Conservation (phyloP, 257 asterid species). For the Solanum acaule region DNA sequence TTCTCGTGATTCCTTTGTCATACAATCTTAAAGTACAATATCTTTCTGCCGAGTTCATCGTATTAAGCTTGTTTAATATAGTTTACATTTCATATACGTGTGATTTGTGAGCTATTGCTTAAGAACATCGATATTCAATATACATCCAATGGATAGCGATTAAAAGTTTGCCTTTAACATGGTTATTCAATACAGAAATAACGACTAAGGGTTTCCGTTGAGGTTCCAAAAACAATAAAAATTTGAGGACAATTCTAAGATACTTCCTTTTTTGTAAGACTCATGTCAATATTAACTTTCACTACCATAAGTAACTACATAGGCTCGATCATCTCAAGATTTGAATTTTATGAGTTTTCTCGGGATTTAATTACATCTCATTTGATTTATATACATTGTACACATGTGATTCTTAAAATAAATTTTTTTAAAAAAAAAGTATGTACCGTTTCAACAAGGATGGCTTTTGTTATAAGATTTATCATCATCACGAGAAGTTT, state of each 20-base stretch:
- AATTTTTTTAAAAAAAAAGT: background rate
- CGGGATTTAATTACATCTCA: background rate
- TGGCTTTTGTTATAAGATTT: background rate
- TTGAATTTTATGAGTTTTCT: background rate
- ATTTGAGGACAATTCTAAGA: background rate
- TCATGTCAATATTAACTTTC: background rate
- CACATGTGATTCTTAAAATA: background rate
- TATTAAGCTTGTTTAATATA: fast-evolving
- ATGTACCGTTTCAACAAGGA: background rate
- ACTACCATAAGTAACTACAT: background rate
- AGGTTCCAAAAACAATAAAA: background rate
- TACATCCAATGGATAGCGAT: too few relatives aligned
- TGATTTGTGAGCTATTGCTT: background rate
- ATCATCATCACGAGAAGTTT: background rate
- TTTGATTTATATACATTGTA: background rate
- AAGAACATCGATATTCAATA: too few relatives aligned
- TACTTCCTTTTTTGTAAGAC: background rate
- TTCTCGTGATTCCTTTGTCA: background rate
- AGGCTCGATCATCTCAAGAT: background rate
- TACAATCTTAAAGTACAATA: background rate
- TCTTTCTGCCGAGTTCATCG: fast-evolving
- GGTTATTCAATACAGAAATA: too few relatives aligned
- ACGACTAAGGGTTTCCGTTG: fast-evolving
- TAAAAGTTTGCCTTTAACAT: too few relatives aligned
- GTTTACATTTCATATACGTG: background rate